A percentile compares a stretch with the other conserved stretches of the same genome.
Evolutionary conservation across 1,139 yeast genomes (phyloP).

Genomic region (Diutina scorzettiae): DNA sequence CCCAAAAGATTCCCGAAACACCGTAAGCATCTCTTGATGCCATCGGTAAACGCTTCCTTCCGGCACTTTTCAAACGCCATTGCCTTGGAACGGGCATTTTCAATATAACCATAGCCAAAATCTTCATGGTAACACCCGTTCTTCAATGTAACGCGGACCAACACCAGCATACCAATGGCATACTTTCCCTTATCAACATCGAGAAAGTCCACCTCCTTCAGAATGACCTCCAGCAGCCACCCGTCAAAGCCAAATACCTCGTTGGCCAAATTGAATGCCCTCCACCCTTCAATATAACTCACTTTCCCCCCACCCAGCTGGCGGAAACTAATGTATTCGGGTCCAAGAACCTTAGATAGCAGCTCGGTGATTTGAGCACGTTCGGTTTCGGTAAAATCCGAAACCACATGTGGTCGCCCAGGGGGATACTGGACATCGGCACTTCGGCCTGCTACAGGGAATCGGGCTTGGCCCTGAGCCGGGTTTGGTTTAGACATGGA

Average conservation of each 20-base stretch:
- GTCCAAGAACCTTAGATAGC: constrained; percentile 64
- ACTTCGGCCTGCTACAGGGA: not conserved
- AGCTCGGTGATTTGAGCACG: constrained; percentile 25
- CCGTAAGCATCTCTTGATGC: constrained; percentile 61
- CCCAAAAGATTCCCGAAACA: constrained; percentile 76
- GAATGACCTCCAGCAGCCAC: constrained; percentile 62
- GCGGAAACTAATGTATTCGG: constrained; percentile 76
- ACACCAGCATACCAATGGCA: constrained; percentile 56
- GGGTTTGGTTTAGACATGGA: not conserved
- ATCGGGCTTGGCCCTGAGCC: not conserved
- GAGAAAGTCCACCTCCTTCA: constrained; percentile 56
- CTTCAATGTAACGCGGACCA: constrained; percentile 57
- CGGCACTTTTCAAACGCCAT: constrained; percentile 73
- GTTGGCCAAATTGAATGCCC: constrained; percentile 65
- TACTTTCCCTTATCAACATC: constrained; percentile 47
- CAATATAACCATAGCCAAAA: constrained; percentile 70
- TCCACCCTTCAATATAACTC: constrained; percentile 74
- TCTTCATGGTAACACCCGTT: constrained; percentile 76
- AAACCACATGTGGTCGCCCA: not conserved
- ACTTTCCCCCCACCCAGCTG: constrained; percentile 70
- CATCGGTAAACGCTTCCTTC: constrained; percentile 77
- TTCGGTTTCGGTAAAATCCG: constrained; percentile 18
- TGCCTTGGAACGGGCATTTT: constrained; percentile 57
- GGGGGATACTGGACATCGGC: not conserved
- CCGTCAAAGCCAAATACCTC: constrained; percentile 75